phyloP scores from a whole-genome alignment of 176 grass and related monocot genomes.

The Poa annua region DNA sequence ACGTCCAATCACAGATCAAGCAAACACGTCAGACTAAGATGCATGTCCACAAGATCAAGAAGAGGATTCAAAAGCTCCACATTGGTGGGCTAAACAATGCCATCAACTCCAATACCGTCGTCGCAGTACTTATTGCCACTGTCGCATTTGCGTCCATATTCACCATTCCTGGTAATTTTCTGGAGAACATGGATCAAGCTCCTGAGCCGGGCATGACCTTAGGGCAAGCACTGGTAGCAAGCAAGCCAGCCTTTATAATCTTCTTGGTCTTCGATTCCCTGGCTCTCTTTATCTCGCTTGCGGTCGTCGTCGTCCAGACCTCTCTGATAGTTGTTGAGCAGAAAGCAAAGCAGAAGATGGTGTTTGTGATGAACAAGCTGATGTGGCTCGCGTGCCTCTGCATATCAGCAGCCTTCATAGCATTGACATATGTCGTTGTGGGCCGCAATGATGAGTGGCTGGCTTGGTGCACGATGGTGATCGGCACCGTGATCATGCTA shows the following conservation, averaged over 20 bases:
- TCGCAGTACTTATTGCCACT: slow-evolving; percentile 92
- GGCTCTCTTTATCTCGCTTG: slow-evolving; percentile 89
- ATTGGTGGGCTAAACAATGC: slow-evolving; percentile 93
- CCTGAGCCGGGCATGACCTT: slow-evolving; percentile 31
- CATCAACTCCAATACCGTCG: slow-evolving; percentile 93
- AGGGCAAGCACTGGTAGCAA: slow-evolving; percentile 78
- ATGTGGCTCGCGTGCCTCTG: slow-evolving; percentile 97
- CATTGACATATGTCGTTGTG: slow-evolving; percentile 85
- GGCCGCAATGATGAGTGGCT: slow-evolving; percentile 67
- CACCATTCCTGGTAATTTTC: slow-evolving; percentile 77
- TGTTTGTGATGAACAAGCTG: slow-evolving; percentile 98
- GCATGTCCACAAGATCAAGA: slow-evolving; percentile 89
- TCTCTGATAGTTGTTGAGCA: slow-evolving; percentile 95
- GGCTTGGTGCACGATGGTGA: slow-evolving; percentile 93
- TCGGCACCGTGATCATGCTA: slow-evolving; percentile 79
- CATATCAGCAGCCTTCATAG: slow-evolving; percentile 87
- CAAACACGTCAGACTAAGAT: slow-evolving; percentile 89
- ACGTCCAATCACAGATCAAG: slow-evolving; percentile 82
- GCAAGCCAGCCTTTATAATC: slow-evolving; percentile 77
- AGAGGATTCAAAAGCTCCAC: slow-evolving; percentile 81
- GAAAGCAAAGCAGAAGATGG: slow-evolving; percentile 90
- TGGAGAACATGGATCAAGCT: not conserved
- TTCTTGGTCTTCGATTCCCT: slow-evolving; percentile 86
- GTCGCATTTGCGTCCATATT: slow-evolving; percentile 97
- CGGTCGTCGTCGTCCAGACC: slow-evolving; percentile 85